These are phyloP conservation scores for Durusdinium trenchii DNA, from an alignment of 73 alveolate species.

Conservation along the genomic window DNA sequence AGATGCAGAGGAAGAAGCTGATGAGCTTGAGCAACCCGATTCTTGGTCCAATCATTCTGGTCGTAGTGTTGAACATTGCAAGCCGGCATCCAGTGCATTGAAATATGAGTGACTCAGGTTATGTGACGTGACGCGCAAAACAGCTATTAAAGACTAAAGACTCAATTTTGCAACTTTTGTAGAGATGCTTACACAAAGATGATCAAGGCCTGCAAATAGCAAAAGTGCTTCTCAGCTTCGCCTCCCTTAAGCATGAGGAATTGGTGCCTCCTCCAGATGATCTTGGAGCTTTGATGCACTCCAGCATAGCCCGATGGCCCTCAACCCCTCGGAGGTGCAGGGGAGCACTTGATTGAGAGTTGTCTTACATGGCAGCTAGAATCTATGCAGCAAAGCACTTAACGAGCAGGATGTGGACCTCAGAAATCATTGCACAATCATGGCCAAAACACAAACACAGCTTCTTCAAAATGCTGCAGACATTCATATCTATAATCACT, in stretches of 20 bases:
- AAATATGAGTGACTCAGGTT: neutral
- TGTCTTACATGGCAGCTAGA: neutral
- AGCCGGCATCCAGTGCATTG: neutral
- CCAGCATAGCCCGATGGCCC: slow-evolving; percentile 55
- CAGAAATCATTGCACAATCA: neutral
- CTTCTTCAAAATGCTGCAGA: neutral
- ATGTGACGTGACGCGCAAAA: neutral
- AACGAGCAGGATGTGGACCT: neutral
- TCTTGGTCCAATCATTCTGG: neutral
- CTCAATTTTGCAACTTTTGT: neutral
- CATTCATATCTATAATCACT: neutral
- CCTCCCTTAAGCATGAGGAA: neutral
- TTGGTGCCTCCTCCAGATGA: slow-evolving; percentile 61
- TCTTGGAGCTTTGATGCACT: slow-evolving; percentile 59
- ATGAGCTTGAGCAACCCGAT: neutral
- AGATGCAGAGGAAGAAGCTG: slow-evolving; percentile 11
- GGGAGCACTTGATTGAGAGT: neutral
- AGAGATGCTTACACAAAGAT: neutral
- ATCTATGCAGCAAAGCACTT: neutral
- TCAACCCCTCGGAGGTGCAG: slow-evolving; percentile 25
- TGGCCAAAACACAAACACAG: too few species aligned
- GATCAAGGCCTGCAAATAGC: neutral
- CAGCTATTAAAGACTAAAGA: neutral
- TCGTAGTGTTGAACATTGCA: neutral
- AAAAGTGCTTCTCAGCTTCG: neutral